Percentiles rank a stretch among this genome's conserved stretches.
These are phyloP conservation scores for Neocatenulostroma microsporum DNA, from an alignment of 2,329 filamentous ascomycete genomes.

Conservation along the genomic window DNA sequence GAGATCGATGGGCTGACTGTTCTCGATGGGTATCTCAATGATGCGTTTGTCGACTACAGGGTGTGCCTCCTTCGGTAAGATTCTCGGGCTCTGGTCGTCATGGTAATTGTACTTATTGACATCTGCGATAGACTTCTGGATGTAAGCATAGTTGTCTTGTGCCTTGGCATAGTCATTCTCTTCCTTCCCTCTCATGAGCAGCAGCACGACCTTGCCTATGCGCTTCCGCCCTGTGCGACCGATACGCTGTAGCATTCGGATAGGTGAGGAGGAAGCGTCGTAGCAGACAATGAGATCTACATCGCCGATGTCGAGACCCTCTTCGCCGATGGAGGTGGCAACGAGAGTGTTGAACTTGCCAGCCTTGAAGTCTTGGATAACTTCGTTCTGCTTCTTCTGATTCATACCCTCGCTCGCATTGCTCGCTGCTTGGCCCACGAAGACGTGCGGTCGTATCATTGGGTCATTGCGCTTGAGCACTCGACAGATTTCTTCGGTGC, in stretches of 20 bases:
- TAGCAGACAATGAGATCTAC: slow-evolving; percentile 97
- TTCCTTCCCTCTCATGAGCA: slow-evolving; percentile 92
- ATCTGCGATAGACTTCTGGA: slow-evolving; percentile 86
- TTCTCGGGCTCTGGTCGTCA: slow-evolving; percentile 76
- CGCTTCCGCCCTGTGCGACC: slow-evolving; percentile 90
- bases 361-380: slow-evolving; percentile 78
- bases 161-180: slow-evolving; percentile 79
- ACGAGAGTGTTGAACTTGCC: slow-evolving; percentile 91
- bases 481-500: slow-evolving; percentile 84
- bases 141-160: slow-evolving; percentile 89
- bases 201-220: slow-evolving; percentile 75
- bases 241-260: slow-evolving; percentile 97
- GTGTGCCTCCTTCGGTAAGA: slow-evolving; percentile 69
- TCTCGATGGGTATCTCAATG: slow-evolving; percentile 86
- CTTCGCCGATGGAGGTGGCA: slow-evolving; percentile 96
- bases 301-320: slow-evolving; percentile 96
- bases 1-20: slow-evolving; percentile 60
- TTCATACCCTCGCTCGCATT: slow-evolving; percentile 94
- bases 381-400: slow-evolving; percentile 78
- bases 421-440: slow-evolving; percentile 86
- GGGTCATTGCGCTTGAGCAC: slow-evolving; percentile 75
- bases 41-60: slow-evolving; percentile 74
- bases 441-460: slow-evolving; percentile 82
- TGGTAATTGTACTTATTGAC: slow-evolving; percentile 82
- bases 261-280: slow-evolving; percentile 89